These are phyloP conservation scores for Colletotrichum noveboracense DNA, from an alignment of 2,329 filamentous ascomycete genomes.

Conservation along the genomic window DNA sequence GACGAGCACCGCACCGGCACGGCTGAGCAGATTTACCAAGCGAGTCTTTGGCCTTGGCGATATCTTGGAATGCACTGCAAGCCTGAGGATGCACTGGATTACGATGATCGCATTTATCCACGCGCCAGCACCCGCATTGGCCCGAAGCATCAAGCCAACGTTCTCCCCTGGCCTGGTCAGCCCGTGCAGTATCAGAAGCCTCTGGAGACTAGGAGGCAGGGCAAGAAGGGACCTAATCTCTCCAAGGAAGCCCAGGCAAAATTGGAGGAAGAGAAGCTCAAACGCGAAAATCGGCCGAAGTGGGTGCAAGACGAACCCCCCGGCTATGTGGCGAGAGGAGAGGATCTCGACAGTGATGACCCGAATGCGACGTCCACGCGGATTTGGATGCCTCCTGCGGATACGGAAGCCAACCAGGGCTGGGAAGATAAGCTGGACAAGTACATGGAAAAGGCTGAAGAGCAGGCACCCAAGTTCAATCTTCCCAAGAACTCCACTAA, in stretches of 20 bases:
- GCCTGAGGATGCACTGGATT: conserved; percentile 93
- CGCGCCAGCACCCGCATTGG: conserved; percentile 92
- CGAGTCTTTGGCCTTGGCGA: conserved; percentile 94
- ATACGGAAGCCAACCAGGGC: conserved; percentile 67
- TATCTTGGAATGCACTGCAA: conserved; percentile 96
- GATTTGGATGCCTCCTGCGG: conserved; percentile 77
- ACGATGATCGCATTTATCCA: conserved; percentile 97
- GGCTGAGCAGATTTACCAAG: conserved; percentile 87
- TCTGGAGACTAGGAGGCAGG: conserved; percentile 81
- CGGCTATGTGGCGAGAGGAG: conserved; percentile 85
- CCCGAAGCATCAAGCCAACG: conserved; percentile 87
- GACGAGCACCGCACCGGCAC: conserved; percentile 65
- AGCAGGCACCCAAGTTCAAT: conserved; percentile 69
- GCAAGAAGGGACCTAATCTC: conserved; percentile 78
- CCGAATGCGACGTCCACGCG: conserved; percentile 76
- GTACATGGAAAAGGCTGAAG: conserved; percentile 76
- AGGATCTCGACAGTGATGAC: conserved; percentile 75
- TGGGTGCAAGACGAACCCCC: conserved; percentile 92
- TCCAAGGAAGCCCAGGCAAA: conserved; percentile 82
- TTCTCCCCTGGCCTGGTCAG: conserved; percentile 83
- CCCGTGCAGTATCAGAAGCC: conserved; percentile 92
- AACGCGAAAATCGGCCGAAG: conserved; percentile 82
- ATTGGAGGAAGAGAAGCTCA: conserved; percentile 80
- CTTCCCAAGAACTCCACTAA: conserved; percentile 82
- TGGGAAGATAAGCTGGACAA: conserved; percentile 59